phyloP scores from a whole-genome alignment of 495 filamentous ascomycete genomes.

The Xylaria grammica region DNA sequence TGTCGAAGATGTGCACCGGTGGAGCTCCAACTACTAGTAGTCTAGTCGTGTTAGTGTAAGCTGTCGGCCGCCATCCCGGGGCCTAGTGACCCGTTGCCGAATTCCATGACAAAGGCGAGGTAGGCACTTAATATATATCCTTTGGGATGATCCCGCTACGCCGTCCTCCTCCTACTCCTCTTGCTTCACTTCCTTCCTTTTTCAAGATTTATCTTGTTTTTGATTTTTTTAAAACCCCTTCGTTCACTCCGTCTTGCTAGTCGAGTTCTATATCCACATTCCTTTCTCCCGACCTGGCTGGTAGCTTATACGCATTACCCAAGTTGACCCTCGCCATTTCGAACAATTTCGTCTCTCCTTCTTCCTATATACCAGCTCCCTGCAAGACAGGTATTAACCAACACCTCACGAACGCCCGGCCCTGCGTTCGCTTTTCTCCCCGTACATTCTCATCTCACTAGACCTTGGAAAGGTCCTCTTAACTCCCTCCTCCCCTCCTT shows the following conservation, averaged over 20 bases:
- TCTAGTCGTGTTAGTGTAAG: conserved; percentile 3
- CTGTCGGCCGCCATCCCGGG: conserved; percentile 10
- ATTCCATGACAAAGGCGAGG: conserved; percentile 22
- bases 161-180: conserved; percentile 26
- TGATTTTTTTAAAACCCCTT: too few relatives aligned
- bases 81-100: conserved; percentile 21
- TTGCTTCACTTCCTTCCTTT: conserved; percentile 24
- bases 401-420: conserved; percentile 29
- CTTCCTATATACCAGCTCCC: conserved; percentile 29
- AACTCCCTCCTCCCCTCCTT: neutral
- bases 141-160: conserved; percentile 29
- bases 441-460: conserved; percentile 3
- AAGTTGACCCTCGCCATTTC: conserved; percentile 17
- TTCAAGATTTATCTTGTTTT: conserved; percentile 28
- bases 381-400: conserved; percentile 37
- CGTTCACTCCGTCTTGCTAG: conserved; percentile 34
- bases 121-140: conserved; percentile 40
- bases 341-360: conserved; percentile 32
- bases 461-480: conserved; percentile 19
- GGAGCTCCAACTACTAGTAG: neutral
- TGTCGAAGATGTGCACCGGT: conserved; percentile 9
- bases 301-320: conserved; percentile 20
- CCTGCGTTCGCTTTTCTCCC: conserved; percentile 6
- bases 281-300: conserved; percentile 33
- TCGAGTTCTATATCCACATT: conserved; percentile 36